These are phyloP conservation scores for Plenodomus biglobosus DNA, from an alignment of 2,329 filamentous ascomycete species.

Conservation along the genomic window DNA sequence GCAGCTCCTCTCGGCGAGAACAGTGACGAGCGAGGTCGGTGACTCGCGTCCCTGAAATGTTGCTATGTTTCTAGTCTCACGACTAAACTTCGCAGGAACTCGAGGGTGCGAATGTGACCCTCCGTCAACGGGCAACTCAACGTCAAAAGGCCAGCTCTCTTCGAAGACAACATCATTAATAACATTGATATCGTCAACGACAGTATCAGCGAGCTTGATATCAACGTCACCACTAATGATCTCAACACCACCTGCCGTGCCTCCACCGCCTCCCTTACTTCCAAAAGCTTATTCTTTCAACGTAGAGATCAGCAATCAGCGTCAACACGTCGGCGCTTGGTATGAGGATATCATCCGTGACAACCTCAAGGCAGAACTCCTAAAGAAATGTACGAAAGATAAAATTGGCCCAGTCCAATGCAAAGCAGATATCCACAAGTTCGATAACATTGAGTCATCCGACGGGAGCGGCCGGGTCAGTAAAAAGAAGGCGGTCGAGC, in stretches of 20 bases:
- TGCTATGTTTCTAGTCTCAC: background rate
- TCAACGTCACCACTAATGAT: background rate
- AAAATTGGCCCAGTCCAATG: background rate
- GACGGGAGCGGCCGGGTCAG: background rate
- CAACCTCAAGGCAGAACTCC: background rate
- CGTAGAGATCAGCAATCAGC: constrained; percentile 6
- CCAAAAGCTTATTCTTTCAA: background rate
- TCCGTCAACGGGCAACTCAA: background rate
- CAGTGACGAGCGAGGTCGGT: background rate
- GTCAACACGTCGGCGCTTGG: constrained; percentile 5
- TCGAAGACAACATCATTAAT: background rate
- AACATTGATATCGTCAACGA: background rate
- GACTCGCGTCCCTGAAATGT: background rate
- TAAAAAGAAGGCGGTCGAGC: background rate
- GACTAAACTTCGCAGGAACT: background rate
- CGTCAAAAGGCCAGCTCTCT: background rate
- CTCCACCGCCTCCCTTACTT: no score
- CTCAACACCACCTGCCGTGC: no score
- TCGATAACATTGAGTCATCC: constrained; percentile 1
- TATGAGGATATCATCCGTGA: constrained; percentile 2
- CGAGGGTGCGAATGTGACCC: background rate
- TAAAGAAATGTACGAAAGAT: background rate
- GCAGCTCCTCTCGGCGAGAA: background rate
- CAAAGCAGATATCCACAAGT: background rate
- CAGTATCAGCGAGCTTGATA: background rate